These are phyloP conservation scores for Dactylellina haptotyla DNA, from an alignment of 2,329 filamentous ascomycete species.

Conservation along the genomic window DNA sequence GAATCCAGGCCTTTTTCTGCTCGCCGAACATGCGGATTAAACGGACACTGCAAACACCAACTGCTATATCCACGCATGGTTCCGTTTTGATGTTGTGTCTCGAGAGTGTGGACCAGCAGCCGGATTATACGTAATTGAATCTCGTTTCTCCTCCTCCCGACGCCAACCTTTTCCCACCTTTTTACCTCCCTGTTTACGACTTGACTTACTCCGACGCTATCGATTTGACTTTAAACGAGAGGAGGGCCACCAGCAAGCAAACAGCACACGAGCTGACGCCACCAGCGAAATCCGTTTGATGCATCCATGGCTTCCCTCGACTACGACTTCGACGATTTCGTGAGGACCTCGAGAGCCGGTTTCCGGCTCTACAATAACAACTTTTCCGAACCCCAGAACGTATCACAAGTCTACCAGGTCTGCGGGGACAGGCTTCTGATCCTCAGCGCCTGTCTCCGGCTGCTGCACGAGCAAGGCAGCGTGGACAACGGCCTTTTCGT, in stretches of 20 bases:
- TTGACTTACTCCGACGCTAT: neutral
- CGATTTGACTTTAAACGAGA: slow-evolving; percentile 31
- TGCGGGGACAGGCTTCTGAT: slow-evolving; percentile 51
- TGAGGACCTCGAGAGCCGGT: slow-evolving; percentile 45
- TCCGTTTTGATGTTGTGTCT: slow-evolving; percentile 40
- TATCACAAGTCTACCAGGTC: slow-evolving; percentile 40
- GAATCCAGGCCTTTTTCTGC: slow-evolving; percentile 9
- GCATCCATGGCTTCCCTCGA: slow-evolving; percentile 51
- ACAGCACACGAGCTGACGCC: slow-evolving; percentile 50
- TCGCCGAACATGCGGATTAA: slow-evolving; percentile 43
- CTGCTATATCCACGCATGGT: slow-evolving; percentile 39
- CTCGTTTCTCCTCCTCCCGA: slow-evolving; percentile 11
- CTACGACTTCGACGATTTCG: slow-evolving; percentile 52
- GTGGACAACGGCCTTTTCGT: slow-evolving; percentile 43
- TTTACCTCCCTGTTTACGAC: neutral
- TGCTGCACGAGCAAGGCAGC: slow-evolving; percentile 50
- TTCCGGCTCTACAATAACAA: slow-evolving; percentile 53
- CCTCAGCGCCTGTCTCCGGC: slow-evolving; percentile 49
- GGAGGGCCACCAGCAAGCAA: slow-evolving; percentile 27
- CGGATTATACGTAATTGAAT: slow-evolving; percentile 51
- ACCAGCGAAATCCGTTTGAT: slow-evolving; percentile 38
- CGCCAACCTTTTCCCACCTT: slow-evolving; percentile 5
- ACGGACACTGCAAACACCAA: slow-evolving; percentile 24
- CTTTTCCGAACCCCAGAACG: slow-evolving; percentile 34
- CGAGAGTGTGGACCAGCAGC: slow-evolving; percentile 48